Conservation (phyloP, 331 rosid genomes). For the Prunus yedoensis region DNA sequence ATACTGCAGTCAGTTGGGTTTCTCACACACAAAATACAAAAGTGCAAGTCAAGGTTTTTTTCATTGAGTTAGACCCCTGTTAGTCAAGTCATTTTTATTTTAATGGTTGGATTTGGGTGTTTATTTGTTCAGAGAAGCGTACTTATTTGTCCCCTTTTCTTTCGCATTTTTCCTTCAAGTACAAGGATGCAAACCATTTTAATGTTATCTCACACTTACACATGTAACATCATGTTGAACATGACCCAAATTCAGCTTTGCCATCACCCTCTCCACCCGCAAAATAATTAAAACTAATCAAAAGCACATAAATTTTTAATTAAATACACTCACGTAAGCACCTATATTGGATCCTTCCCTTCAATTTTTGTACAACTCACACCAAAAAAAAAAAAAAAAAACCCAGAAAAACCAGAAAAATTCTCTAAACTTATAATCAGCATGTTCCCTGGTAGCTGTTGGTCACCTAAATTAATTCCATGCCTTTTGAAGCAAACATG, state of each 20-base stretch:
- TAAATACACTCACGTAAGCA: no score
- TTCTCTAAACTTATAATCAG: background rate
- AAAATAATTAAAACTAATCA: background rate
- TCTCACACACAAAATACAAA: no score
- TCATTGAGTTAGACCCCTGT: no score
- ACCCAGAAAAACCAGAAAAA: background rate
- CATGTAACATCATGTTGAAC: background rate
- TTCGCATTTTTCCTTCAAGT: background rate
- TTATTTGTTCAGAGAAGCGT: no score
- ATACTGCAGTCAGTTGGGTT: accelerated
- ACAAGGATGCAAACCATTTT: background rate
- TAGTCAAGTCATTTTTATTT: no score
- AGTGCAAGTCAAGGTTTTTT: accelerated
- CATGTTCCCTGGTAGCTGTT: background rate
- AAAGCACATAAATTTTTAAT: no score
- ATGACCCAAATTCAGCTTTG: background rate
- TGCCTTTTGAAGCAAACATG: no score
- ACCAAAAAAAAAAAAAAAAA: no score
- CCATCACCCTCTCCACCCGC: constrained; percentile 12
- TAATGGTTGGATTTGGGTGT: no score
- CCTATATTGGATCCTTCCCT: no score
- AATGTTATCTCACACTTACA: background rate
- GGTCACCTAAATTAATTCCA: background rate
- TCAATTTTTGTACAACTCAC: no score
- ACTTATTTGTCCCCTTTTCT: background rate